Conservation (phyloP, 495 filamentous ascomycete genomes). For the Daldinia loculata region DNA sequence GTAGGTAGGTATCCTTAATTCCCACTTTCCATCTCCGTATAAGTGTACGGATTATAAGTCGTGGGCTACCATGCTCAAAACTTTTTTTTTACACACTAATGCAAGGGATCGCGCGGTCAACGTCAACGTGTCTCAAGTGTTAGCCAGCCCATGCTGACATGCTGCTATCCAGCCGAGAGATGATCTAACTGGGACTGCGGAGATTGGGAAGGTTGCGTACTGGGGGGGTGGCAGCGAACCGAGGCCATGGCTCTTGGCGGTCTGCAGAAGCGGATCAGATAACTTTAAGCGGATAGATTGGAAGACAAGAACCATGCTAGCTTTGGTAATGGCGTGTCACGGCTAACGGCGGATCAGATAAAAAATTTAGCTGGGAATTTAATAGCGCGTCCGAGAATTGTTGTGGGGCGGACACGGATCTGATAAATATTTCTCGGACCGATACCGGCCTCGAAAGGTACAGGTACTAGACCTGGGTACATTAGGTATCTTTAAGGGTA, state of each 20-base stretch:
- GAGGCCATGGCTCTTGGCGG: slow-evolving; percentile 33
- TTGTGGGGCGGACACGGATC: slow-evolving; percentile 40
- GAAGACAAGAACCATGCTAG: neutral
- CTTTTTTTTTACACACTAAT: slow-evolving; percentile 32
- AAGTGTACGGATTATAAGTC: neutral
- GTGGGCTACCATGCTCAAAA: slow-evolving; percentile 4
- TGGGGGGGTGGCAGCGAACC: slow-evolving; percentile 17
- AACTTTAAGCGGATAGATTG: slow-evolving; percentile 54
- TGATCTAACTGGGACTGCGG: neutral
- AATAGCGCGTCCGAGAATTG: slow-evolving; percentile 14
- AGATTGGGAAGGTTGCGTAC: slow-evolving; percentile 36
- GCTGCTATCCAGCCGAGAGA: neutral
- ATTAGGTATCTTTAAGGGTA: neutral
- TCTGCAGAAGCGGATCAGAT: slow-evolving; percentile 57
- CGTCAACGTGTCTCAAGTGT: slow-evolving; percentile 21
- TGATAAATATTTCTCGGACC: slow-evolving; percentile 43
- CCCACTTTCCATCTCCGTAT: slow-evolving; percentile 29
- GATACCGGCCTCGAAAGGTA: slow-evolving; percentile 24
- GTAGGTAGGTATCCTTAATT: slow-evolving; percentile 9
- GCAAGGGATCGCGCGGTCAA: slow-evolving; percentile 27
- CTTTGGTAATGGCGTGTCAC: neutral
- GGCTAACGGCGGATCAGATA: slow-evolving; percentile 38
- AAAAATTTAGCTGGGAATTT: slow-evolving; percentile 29
- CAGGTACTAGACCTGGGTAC: neutral
- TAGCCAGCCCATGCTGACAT: neutral